phyloP scores from a whole-genome alignment of 208 protist genomes.

The Leishmania braziliensis region DNA sequence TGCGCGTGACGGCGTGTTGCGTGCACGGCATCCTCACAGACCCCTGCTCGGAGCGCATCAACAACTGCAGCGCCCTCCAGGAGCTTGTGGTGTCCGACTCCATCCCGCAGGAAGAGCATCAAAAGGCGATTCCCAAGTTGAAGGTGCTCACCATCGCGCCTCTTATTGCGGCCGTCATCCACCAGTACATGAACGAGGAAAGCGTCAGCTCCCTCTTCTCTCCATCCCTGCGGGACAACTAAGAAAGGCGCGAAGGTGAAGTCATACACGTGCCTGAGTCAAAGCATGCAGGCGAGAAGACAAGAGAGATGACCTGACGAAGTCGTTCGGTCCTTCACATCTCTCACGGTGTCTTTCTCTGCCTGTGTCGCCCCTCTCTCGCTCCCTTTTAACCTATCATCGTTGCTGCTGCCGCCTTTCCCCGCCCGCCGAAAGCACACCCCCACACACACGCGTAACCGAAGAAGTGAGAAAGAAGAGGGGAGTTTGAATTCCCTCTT shows the following conservation, averaged over 20 bases:
- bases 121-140: conserved; percentile 76
- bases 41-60: conserved; percentile 86
- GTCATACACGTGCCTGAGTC: not conserved
- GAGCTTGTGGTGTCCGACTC: conserved; percentile 94
- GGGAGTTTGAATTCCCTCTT: not conserved
- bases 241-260: not conserved
- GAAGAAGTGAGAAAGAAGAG: not conserved
- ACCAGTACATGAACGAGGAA: conserved; percentile 69
- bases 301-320: not conserved
- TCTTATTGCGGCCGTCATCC: conserved; percentile 81
- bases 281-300: not conserved
- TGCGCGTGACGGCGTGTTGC: conserved; percentile 90
- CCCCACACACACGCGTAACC: not conserved
- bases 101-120: conserved; percentile 90
- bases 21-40: conserved; percentile 95
- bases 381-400: not conserved
- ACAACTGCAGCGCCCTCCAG: conserved; percentile 81
- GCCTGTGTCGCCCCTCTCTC: not conserved
- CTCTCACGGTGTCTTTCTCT: not conserved
- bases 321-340: not conserved
- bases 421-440: not conserved
- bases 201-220: conserved; percentile 76
- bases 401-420: not conserved
- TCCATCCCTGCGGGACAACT: conserved; percentile 28
- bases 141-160: conserved; percentile 90